Base-by-base conservation (phyloP, 2,329 filamentous ascomycete genomes). In the Aspergillus phoenicis region DNA sequence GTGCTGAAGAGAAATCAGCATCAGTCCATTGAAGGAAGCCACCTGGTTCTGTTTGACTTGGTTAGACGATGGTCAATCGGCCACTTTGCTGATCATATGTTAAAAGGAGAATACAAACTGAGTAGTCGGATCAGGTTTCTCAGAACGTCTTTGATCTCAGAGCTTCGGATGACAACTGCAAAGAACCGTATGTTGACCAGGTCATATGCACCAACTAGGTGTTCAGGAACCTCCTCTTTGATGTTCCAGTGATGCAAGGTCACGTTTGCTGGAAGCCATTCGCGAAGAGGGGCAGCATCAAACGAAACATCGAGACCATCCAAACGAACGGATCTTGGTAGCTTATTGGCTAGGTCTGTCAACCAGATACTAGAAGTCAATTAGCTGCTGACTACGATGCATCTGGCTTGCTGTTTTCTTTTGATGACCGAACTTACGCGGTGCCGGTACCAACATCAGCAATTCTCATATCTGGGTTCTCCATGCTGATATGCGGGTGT, bases 231-330 rank as follows among this genome's bases (percentile, higher is more conserved):
- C 26, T 26, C 26, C 47, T 30, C 26, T 43, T 51, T 55, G 17
- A 59, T 33, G 22, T 55, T 28, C 52, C 58, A 55, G 5, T 49
- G 30, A 10, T 51, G 58, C 30, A 59, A 43, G 20, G 8, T 26
- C 51, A 59, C 28, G 43, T 51, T 59, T 13, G 41, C 8, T 8
- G 52, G 41, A 8, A 59, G 58, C 58, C 41, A 49, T 36, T 38
- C 41, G 8, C 17, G 30, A 6, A 17, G 28, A 6, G 58, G 58
- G 11, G 28, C 10, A 5, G 52, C 52, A 26, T 54, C 57, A 8
- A 59, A 43, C 8, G 57, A 59, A 51, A 55, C 15, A 7, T 59
- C 58, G 13, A 59, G 15, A 6, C 41, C 43, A 17, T 55, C 58
- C 17, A 55, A 33, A 10, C n/a, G 51, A 17, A 55, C 52, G 8